A percentile compares a stretch with the other conserved stretches of the same genome.
These are phyloP conservation scores for Alternaria conjuncta DNA, from an alignment of 2,329 filamentous ascomycete genomes.

Conservation along the genomic window DNA sequence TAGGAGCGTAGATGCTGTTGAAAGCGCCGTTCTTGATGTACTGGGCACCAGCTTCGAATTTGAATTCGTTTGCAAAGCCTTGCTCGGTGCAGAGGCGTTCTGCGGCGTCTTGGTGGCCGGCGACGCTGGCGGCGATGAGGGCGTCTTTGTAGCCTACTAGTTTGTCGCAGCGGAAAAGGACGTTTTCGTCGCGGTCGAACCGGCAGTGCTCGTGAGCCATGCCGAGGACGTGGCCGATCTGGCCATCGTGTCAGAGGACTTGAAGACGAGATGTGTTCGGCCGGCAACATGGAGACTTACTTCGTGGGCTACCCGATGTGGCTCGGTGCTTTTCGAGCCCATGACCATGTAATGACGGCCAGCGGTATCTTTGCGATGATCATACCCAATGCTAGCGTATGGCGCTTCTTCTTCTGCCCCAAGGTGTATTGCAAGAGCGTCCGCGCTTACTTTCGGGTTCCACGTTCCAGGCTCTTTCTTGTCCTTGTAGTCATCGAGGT, in stretches of 20 bases:
- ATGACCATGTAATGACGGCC: not conserved
- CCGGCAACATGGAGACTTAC: not conserved
- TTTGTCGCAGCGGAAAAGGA: slow-evolving; percentile 4
- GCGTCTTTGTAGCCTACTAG: not conserved
- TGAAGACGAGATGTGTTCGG: not conserved
- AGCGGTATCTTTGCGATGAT: not conserved
- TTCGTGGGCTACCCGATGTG: not conserved
- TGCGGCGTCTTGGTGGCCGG: not conserved
- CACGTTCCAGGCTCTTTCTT: not conserved
- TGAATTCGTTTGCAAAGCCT: not conserved
- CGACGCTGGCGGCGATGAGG: not conserved
- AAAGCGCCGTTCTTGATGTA: not conserved
- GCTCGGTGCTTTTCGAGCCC: not conserved
- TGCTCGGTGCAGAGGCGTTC: not conserved
- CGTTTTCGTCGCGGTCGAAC: not conserved
- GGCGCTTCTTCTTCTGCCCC: not conserved
- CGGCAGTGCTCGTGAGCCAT: slow-evolving; percentile 11
- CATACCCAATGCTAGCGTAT: not conserved
- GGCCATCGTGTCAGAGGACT: not conserved
- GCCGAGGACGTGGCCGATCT: slow-evolving; percentile 1
- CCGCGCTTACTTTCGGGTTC: not conserved
- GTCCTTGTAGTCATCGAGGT: not conserved
- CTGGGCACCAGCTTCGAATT: not conserved
- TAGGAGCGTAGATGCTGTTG: not conserved
- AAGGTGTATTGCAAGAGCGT: not conserved